A percentile compares a stretch with the other conserved stretches of the same genome.
phyloP scores from a whole-genome alignment of 768 basidiomycete species.

The Gloeostereum incarnatum region DNA sequence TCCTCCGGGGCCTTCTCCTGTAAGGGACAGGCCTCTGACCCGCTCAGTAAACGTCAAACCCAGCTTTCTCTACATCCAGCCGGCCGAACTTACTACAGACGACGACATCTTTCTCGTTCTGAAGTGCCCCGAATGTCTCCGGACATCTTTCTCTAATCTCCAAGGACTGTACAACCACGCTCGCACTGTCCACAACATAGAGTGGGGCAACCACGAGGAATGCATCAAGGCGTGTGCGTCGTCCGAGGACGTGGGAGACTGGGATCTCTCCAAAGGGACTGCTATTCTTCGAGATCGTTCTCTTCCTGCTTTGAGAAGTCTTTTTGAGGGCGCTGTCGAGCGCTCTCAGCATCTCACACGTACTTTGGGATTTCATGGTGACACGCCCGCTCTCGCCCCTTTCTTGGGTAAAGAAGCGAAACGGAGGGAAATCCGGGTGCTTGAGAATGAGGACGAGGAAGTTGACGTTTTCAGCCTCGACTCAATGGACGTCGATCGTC shows the following conservation, averaged over 20 bases:
- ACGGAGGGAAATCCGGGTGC: constrained; percentile 32
- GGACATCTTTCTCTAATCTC: constrained; percentile 41
- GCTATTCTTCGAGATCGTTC: too few relatives aligned
- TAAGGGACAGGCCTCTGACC: too few relatives aligned
- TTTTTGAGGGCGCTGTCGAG: too few relatives aligned
- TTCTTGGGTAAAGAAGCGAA: constrained; percentile 35
- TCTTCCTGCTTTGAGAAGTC: too few relatives aligned
- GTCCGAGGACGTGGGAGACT: too few relatives aligned
- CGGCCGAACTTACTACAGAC: constrained; percentile 14
- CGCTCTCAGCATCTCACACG: constrained; percentile 28
- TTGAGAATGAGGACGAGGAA: constrained; percentile 27
- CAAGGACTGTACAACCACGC: constrained; percentile 50
- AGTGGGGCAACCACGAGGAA: constrained; percentile 48
- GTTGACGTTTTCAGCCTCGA: constrained; percentile 14
- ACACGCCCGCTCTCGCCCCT: constrained; percentile 38
- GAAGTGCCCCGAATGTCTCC: constrained; percentile 36
- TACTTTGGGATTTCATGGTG: constrained; percentile 38
- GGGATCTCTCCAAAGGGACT: too few relatives aligned
- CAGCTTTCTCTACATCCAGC: constrained; percentile 33
- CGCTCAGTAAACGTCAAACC: too few relatives aligned
- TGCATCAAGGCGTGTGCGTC: constrained; percentile 45
- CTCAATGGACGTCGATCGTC: constrained; percentile 4
- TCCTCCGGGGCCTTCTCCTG: too few relatives aligned
- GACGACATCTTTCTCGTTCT: constrained; percentile 17
- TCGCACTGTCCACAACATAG: constrained; percentile 35